Evolutionary conservation across 495 filamentous ascomycete species (phyloP).

Genomic region (Aspergillus funiculosus): DNA sequence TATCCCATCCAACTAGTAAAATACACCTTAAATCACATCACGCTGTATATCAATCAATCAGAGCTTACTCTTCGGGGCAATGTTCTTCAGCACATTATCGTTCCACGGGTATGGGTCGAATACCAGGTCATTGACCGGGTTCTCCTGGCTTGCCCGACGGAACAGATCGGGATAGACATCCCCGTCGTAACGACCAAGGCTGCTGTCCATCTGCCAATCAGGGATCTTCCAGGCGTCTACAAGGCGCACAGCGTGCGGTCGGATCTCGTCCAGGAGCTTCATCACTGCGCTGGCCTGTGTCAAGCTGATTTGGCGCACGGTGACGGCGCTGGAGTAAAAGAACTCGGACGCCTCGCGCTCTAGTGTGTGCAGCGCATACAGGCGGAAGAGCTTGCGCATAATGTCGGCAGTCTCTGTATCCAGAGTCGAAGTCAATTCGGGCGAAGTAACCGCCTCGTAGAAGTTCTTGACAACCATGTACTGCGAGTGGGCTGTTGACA

Average conservation of each 20-base stretch:
- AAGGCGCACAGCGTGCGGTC: constrained; percentile 59
- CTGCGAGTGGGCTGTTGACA: constrained; percentile 62
- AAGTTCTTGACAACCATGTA: constrained; percentile 68
- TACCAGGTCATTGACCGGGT: constrained; percentile 59
- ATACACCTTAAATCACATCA: no score
- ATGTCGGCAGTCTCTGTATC: constrained; percentile 47
- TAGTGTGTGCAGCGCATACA: constrained; percentile 59
- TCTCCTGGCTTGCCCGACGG: constrained; percentile 57
- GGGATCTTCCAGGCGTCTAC: constrained; percentile 65
- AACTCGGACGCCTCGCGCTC: constrained; percentile 62
- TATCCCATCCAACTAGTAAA: no score
- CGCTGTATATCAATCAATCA: no score
- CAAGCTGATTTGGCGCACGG: constrained; percentile 59
- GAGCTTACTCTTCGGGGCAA: constrained; percentile 36
- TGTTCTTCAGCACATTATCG: constrained; percentile 51
- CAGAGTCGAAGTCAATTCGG: constrained; percentile 40
- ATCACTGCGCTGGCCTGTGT: constrained; percentile 55
- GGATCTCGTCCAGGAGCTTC: constrained; percentile 59
- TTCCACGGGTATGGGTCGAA: constrained; percentile 65
- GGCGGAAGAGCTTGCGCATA: constrained; percentile 59
- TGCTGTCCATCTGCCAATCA: constrained; percentile 64
- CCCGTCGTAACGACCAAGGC: constrained; percentile 58
- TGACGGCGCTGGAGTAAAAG: constrained; percentile 56
- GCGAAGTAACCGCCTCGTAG: constrained; percentile 55
- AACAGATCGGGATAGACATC: constrained; percentile 68